Evolutionary conservation across 345 rosid genomes (phyloP), one percentile per base, ranked within the genome.

Genomic region (Eucalyptus tenuipes): DNA sequence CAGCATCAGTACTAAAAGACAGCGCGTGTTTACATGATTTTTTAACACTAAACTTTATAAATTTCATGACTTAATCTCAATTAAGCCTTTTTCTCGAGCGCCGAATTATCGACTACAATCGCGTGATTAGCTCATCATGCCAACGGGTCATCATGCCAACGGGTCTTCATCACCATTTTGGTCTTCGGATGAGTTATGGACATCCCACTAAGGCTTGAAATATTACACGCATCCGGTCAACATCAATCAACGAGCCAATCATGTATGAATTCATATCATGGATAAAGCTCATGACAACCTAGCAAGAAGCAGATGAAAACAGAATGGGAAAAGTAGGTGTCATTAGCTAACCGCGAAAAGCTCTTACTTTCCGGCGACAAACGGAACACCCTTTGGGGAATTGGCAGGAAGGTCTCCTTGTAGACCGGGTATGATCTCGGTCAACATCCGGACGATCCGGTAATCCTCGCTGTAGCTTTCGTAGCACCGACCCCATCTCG

Each of bases 401-500:
- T 89, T 85, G 49, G 94, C 85, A 18, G 99, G 99, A 88, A 93
- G 61, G 29, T 95, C 96, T 88, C 99, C 99, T 88, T 98, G 99
- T 33, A 98, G 93, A 42, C 99, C 99, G 7, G 95, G 94, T 48
- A 98, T 52, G 89, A 98, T 92, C 79, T 93, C 93, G 13, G 99
- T 95, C 99, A 98, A 94, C 89, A 89, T 93, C 91, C 91, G 93
- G 89, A 95, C 99, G 89, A 98, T 82, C 17, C 55, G 89, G 42
- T 92, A 94, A 90, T 98, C 98, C 93, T 97, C 98, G 80, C 98
- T 96, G 89, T 94, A 98, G 93, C 99, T 98, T 90, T 98, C 99
- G 18, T 95, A 98, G 93, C 99, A 98, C 50, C 99, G 91, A 53
- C 99, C 98, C 99, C 99, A 98, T 89, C 99, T 95, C 18, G 99